Base-by-base conservation (phyloP, 2,329 filamentous ascomycete genomes). In the Arachnomyces sp. region DNA sequence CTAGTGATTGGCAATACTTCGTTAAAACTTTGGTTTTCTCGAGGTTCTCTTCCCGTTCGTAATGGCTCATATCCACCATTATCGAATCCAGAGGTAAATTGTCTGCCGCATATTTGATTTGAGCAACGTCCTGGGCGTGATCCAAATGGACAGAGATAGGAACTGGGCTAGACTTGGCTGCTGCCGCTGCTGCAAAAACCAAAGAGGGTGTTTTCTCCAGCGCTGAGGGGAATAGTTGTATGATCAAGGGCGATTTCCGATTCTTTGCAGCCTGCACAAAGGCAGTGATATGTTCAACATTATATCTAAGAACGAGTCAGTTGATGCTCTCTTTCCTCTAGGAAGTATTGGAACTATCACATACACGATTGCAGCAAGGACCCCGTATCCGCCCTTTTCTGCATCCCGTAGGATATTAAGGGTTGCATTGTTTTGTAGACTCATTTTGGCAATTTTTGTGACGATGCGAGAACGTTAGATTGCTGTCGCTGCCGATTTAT, bases 11-110 rank as follows among this genome's bases (percentile, higher is more conserved):
- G 45, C 55, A 58, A 40, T 52, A 53, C 12, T 44, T 30, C 12
- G 53, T 52, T 13, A 58, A 40, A 34, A 53, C 52, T 28, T 46
- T 49, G n/a, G 54, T 58, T 38, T 48, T 43, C 16, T 42, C 21
- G n/a, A 59, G 41, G 31, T 60, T 60, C 41, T 58, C 56, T 15
- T 47, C 51, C 36, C 52, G 52, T 33, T 58, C 55, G 39, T 57
- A 52, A 38, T 59, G 55, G n/a, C 46, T 52, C 55, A 59, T 59
- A 44, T 60, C 57, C 6, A 58, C 50, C 56, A 60, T 60, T 38
- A 60, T 59, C 6, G 47, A 48, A 21, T 60, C 55, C 21, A 60
- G 58, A 4, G 51, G 46, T 14, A 40, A 44, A 38, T 44, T 38
- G 35, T 51, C 45, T 7, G 52, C 54, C 40, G 44, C 52, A 28